Base-by-base conservation (phyloP, 768 basidiomycete genomes). In the Trametes maxima region DNA sequence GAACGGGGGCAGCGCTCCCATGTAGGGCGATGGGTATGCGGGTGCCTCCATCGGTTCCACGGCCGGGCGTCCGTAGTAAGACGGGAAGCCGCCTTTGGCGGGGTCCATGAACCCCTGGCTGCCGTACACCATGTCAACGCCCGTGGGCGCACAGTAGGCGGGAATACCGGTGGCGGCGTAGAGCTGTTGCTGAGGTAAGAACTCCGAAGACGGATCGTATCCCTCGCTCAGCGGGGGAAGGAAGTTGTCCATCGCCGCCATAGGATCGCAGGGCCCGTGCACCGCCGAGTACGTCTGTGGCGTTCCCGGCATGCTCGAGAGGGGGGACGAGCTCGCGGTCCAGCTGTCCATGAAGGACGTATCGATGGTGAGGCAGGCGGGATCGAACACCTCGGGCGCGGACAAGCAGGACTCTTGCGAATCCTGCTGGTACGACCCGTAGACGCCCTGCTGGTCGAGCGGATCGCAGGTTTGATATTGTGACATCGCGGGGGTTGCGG, bases 251-350 rank as follows among this genome's bases (percentile, higher is more conserved):
- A 54, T 50, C 42, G 49, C 36, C 14, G 62, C 43, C 40, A 49
- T 51, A 14, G 55, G 47, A 42, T 62, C 62, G 54, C 54, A 59
- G 45, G 50, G 63, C 2, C 42, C 52, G 28, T 59, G 53, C 48
- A 62, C 16, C n/a, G 44, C 56, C 33, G 64, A 48, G 51, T 65
- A 67, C 16, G 49, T 48, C 42, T 66, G 67, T 24, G 69, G 71
- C 16, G 69, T 70, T 28, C 63, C 61, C 16, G 71, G 71, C 55
- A 68, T 66, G 60, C 68, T 69, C 21, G 68, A 69, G 44, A 66
- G 45, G 28, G 68, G 69, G 12, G 69, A 69, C 22, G 70, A 60
- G 4, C 55, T 46, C 36, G 54, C 53, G 35, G 60, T 60, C 63
- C 65, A 69, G 40, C 43, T 48, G 61, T 59, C 61, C 53, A 67